phyloP scores from a whole-genome alignment of 2,329 filamentous ascomycete species.

The Trichoderma oligosporum region DNA sequence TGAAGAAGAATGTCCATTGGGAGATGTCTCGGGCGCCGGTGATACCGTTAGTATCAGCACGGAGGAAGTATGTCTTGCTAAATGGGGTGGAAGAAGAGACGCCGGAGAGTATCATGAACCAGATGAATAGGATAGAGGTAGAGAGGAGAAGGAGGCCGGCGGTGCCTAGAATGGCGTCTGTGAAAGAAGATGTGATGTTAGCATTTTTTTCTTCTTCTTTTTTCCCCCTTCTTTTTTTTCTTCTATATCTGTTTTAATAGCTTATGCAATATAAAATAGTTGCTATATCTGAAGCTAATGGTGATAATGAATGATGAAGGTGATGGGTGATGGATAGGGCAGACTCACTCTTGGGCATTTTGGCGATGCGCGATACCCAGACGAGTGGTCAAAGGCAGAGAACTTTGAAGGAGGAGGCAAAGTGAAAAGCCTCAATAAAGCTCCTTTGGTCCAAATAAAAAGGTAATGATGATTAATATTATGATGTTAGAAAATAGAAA shows the following conservation, averaged over 20 bases:
- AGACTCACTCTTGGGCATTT: constrained; percentile 23
- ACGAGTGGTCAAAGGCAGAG: background rate
- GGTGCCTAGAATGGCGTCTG: constrained; percentile 42
- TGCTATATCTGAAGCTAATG: no score
- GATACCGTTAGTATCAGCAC: constrained; percentile 71
- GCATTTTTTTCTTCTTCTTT: background rate
- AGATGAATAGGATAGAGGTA: constrained; percentile 51
- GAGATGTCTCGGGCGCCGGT: constrained; percentile 62
- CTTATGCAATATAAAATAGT: no score
- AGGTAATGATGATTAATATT: background rate
- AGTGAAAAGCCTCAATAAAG: background rate
- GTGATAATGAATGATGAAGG: background rate
- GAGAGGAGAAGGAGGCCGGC: constrained; percentile 48
- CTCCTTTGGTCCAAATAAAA: background rate
- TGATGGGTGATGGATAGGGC: background rate
- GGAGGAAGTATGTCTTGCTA: constrained; percentile 79
- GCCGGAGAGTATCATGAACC: constrained; percentile 57
- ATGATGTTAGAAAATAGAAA: background rate
- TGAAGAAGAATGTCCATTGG: constrained; percentile 88
- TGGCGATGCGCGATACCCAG: constrained; percentile 7
- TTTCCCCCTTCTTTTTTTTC: no score
- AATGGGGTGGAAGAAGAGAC: constrained; percentile 52
- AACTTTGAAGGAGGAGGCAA: background rate
- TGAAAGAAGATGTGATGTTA: constrained; percentile 5
- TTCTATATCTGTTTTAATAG: no score